A percentile compares a stretch with the other conserved stretches of the same genome.
Conservation (phyloP, 139 green algal species). For the Micractinium conductrix region DNA sequence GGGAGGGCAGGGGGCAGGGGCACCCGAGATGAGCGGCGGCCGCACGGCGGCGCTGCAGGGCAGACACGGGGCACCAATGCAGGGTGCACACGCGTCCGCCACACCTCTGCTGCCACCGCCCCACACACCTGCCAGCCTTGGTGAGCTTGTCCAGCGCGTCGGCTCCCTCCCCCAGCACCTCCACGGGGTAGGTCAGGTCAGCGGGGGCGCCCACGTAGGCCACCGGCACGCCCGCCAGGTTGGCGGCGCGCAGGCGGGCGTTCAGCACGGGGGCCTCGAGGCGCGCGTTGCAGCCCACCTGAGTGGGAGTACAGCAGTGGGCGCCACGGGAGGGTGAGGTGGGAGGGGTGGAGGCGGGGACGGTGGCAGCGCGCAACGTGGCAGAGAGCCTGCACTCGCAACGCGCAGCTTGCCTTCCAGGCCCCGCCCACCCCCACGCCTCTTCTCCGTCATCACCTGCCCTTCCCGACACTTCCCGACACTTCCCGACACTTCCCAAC, state of each 20-base stretch:
- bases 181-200: slow-evolving; percentile 94
- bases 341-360: no score
- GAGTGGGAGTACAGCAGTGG: not conserved
- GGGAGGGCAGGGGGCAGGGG: not conserved
- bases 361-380: no score
- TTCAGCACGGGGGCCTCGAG: slow-evolving; percentile 96
- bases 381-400: no score
- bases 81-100: no score
- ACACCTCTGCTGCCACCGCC: not conserved
- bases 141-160: slow-evolving; percentile 71
- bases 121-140: slow-evolving; percentile 29
- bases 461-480: no score
- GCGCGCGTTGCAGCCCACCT: slow-evolving; percentile 93
- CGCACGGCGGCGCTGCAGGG: not conserved
- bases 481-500: no score
- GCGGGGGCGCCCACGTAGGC: slow-evolving; percentile 71
- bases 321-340: no score
- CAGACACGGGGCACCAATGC: no score
- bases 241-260: slow-evolving; percentile 81
- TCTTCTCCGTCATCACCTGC: no score
- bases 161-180: slow-evolving; percentile 83
- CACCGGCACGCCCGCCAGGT: slow-evolving; percentile 65
- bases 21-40: not conserved
- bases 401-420: no score
- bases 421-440: no score